Evolutionary conservation across 2,329 filamentous ascomycete genomes (phyloP).

Genomic region (Diaporthe helianthi): DNA sequence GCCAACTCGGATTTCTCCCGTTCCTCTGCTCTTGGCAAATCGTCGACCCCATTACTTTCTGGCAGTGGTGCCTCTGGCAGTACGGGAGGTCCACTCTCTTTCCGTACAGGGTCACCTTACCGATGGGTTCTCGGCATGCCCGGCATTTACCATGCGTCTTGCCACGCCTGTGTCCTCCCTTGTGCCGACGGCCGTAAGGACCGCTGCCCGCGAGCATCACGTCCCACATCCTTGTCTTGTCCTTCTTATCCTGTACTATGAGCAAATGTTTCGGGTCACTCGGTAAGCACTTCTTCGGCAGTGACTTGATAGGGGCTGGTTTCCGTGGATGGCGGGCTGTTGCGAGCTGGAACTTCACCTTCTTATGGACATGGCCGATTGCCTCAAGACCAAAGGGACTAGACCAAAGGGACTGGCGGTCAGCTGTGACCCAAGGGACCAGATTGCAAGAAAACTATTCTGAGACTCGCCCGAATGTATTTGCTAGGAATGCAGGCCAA

Average conservation of each 20-base stretch:
- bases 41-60: conserved; percentile 12
- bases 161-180: background rate
- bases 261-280: background rate
- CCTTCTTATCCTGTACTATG: background rate
- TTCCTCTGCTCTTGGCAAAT: conserved; percentile 30
- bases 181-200: background rate
- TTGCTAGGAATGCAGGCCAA: background rate
- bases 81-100: conserved; percentile 25
- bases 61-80: conserved; percentile 33
- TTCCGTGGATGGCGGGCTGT: background rate
- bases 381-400: background rate
- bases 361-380: conserved; percentile 2
- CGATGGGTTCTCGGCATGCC: conserved; percentile 25
- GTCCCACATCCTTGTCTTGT: conserved; percentile 29
- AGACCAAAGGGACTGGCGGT: no score
- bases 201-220: conserved; percentile 24
- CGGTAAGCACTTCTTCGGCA: no score
- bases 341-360: background rate
- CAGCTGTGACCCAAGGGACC: background rate
- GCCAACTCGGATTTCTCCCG: conserved; percentile 21
- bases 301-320: background rate
- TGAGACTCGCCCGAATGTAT: conserved; percentile 10
- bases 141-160: conserved; percentile 22
- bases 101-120: conserved; percentile 22
- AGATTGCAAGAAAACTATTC: background rate